Evolutionary conservation across 1,139 yeast genomes (phyloP), one percentile per base, ranked within the genome.

Genomic region (Yamadazyma aaseri): DNA sequence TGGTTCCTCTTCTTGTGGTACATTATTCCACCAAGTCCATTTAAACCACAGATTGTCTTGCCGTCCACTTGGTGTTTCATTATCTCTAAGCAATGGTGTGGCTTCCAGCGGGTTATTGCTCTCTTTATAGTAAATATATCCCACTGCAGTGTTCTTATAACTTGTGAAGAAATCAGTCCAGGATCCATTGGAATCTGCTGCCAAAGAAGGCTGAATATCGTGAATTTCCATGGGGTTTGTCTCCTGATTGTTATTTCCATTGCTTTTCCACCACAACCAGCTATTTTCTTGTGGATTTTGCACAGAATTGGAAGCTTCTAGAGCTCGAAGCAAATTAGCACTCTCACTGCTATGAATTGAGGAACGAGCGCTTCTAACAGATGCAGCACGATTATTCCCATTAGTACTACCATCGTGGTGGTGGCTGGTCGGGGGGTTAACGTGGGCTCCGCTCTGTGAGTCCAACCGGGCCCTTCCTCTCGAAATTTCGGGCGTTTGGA

Each of bases 21-120:
- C 15, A 10, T 27, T 23, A 2, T 40, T 38, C 51, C 53, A 46
- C 51, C 53, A 46, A 2, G 45, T 10, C 64, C 65, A 60, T 18
- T 50, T 35, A 33, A 50, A 46, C 65, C 65, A 60, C 12, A 15
- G 15, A 13, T 22, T 13, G 4, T 18, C n/a, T n/a, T 24, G 15
- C 6, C 6, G 6, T n/a, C 6, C n/a, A 12, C 6, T 11, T 9
- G 8, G 20, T 8, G 23, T 11, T 10, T 26, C 13, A 17, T 11
- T 6, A 3, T 4, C 8, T 17, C 15, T 15, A 10, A 29, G 18
- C 7, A 29, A 25, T 3, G 32, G 32, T 6, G 32, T 29, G 6
- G 27, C 17, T 14, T 29, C 32, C 10, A 10, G n/a, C n/a, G 35
- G 13, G 15, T 29, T 27, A 12, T n/a, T 18, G 6, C 14, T 12